Conservation (phyloP, 2,329 filamentous ascomycete species). For the Arthrinium phaeospermum region DNA sequence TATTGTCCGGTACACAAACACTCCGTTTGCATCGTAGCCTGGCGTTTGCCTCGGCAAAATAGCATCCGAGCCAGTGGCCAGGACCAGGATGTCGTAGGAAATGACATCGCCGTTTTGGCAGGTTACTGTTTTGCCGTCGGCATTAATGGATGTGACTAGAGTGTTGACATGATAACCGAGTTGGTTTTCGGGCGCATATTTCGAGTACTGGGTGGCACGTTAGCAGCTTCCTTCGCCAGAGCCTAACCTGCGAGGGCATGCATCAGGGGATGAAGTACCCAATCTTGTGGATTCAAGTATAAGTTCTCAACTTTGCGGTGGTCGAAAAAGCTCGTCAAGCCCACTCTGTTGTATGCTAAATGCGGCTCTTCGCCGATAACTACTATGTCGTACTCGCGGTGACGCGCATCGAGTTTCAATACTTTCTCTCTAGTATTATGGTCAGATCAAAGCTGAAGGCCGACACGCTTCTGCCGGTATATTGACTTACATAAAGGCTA, state of each 20-base stretch:
- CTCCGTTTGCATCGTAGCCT: conserved; percentile 78
- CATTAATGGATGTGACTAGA: conserved; percentile 70
- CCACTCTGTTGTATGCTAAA: conserved; percentile 89
- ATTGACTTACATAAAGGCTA: conserved; percentile 78
- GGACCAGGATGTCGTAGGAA: conserved; percentile 78
- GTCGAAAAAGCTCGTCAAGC: conserved; percentile 86
- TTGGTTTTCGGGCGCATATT: conserved; percentile 65
- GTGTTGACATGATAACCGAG: conserved; percentile 80
- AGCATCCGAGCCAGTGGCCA: conserved; percentile 87
- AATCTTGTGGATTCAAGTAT: conserved; percentile 85
- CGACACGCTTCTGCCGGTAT: background rate
- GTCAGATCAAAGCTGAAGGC: conserved; percentile 22
- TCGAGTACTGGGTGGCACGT: conserved; percentile 62
- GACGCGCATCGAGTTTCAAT: conserved; percentile 79
- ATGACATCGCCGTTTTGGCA: conserved; percentile 74
- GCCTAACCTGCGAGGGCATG: background rate
- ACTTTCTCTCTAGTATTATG: conserved; percentile 74
- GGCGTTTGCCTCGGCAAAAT: conserved; percentile 71
- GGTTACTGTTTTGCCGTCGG: conserved; percentile 67
- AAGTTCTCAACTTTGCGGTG: conserved; percentile 84
- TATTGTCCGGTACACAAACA: conserved; percentile 90
- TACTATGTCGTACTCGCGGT: conserved; percentile 78
- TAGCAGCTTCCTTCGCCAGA: background rate
- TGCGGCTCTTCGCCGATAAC: conserved; percentile 90
- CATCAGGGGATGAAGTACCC: conserved; percentile 60